Percentiles rank a stretch among this genome's conserved stretches.
Evolutionary conservation across 257 asterid species (phyloP).

Genomic region (Solanum tacnaense): DNA sequence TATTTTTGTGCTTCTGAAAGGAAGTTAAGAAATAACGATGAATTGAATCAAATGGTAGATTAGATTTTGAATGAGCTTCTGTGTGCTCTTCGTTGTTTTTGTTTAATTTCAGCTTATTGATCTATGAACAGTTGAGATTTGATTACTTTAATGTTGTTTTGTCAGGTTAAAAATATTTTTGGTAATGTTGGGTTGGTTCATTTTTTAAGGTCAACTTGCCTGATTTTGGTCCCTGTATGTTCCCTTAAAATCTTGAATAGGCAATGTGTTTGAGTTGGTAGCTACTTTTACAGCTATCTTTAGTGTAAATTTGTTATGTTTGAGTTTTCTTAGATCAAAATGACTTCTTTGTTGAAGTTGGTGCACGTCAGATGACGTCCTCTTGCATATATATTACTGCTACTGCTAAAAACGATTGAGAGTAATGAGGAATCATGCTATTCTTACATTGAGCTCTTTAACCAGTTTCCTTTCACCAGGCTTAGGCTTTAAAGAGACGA

Average conservation of each 20-base stretch:
- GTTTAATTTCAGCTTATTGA: not conserved
- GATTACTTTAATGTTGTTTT: not conserved
- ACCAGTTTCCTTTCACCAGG: constrained; percentile 14
- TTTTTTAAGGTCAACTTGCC: not conserved
- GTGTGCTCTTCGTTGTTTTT: not conserved
- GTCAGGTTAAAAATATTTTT: not conserved
- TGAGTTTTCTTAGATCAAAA: not conserved
- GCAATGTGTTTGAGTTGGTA: not conserved
- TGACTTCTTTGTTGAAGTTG: not conserved
- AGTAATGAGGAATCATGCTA: not conserved
- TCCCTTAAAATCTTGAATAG: not conserved
- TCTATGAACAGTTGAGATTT: not conserved
- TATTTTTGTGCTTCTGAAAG: not conserved
- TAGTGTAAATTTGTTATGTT: not conserved
- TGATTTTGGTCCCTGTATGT: not conserved
- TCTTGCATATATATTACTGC: not conserved
- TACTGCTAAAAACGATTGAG: not conserved
- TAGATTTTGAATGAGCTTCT: constrained; percentile 31
- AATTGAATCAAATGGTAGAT: constrained; percentile 22
- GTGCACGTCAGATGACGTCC: not conserved
- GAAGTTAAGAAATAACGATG: not conserved
- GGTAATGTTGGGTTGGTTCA: not conserved
- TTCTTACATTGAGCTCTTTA: not conserved
- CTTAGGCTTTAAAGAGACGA: constrained; percentile 7
- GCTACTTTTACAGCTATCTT: not conserved